Evolutionary conservation across 31 red algal species (phyloP), one percentile per base, ranked within the genome.

Genomic region (Asparagopsis taxiformis): DNA sequence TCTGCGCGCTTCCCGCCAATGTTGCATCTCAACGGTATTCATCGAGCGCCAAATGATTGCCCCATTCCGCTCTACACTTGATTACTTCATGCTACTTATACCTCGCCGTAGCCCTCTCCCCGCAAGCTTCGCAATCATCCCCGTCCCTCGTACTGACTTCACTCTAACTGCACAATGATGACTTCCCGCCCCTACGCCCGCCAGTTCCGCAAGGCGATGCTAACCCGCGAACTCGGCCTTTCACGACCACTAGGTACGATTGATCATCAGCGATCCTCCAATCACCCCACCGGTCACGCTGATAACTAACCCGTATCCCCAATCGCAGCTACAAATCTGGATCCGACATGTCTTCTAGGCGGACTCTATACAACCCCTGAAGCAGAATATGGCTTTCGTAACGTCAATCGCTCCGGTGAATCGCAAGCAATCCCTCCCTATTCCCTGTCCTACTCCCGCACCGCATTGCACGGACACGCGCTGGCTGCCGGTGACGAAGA

Each of bases 401-500:
- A 72, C 66, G 21, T 62, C 20, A 57, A 55, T 6, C 56, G 19
- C 17, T 16, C 35, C 2, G 20, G 19, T 3, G 3, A 34, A 5
- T 55, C 78, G 7, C 7, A 35, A 3, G 83, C 83, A 15, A 35
- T 70, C 54, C 79, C 79, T 1, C 76, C 81, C 28, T 84, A 75
- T 62, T 72, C 88, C 32, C 59, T 84, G 10, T 36, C 38, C 2
- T 92, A 83, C 59, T 84, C 88, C 21, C 55, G 17, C 15, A 61
- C 44, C 33, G 72, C 64, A 24, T 31, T 72, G 28, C 33, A 44
- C 41, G 88, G 88, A 22, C 76, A 84, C 44, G 67, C 80, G 30
- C 70, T 85, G 28, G 58, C 80, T 11, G 74, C 75, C 32, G 75
- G 53, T 52, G 89, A 93, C 62, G 89, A 93, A 62, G 89, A 86